Base-by-base conservation (phyloP, 192 early-diverging fungal genomes). In the Coemansia sp. region DNA sequence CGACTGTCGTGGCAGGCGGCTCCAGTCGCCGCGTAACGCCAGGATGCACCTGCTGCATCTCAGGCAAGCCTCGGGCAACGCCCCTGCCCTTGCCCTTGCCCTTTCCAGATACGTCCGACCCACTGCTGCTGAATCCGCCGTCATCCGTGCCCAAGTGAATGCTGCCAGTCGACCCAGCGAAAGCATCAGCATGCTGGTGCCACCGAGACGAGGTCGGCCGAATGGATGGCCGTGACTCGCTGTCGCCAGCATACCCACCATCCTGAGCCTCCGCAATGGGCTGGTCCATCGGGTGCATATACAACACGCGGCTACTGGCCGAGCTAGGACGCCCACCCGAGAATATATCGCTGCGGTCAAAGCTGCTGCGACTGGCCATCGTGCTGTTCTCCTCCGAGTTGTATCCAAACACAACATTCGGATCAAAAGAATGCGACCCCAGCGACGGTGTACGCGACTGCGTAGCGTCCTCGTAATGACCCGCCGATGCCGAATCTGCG, bases 371-470 rank as follows among this genome's bases (percentile, higher is more conserved):
- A 27, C 80, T 82, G 34, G 75, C 80, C 75, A 82, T 74, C 1
- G 80, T 82, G 75, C 80, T 82, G 68, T 70, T 77, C 31, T 82
- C 80, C 50, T 82, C 80, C 2, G 75, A 77, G 41, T 68, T 82
- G 32, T 76, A 77, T 0, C 75, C 80, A 74, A 77, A 82, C 62
- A 82, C 74, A 27, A 77, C 32, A 38, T 71, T 70, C 19, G 80
- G 70, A 45, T 82, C 80, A 68, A 76, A 82, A 15, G 75, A 60
- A 50, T 76, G 70, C 64, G 78, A 80, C 46, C 73, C 70, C 34
- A 51, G 31, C 2, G 78, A 80, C 5, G 69, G 65, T 1, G 77
- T 44, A 27, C 38, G 69, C 12, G 73, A 75, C 38, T 80, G 69
- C 0, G 63, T 50, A 17, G 63, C 60, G 10, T 76, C 73, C 51